Evolutionary conservation across 768 basidiomycete genomes (phyloP).

Genomic region (Serpula lacrymans): DNA sequence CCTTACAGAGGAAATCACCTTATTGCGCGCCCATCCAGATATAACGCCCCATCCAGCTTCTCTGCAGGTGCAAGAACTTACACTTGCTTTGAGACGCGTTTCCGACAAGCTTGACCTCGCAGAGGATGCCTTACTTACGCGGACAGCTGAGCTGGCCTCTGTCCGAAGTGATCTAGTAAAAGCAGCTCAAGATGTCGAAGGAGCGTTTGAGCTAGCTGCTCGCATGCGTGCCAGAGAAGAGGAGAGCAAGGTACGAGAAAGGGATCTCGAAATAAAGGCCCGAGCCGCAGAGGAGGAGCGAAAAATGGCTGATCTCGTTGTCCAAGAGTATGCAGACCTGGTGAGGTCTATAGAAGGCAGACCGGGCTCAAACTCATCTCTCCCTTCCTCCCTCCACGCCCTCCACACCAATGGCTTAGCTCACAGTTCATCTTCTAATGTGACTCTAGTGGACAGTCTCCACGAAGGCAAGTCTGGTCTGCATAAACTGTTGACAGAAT

Average conservation of each 20-base stretch:
- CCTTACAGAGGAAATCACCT: conserved; percentile 50
- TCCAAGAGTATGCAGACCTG: conserved; percentile 73
- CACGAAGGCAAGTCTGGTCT: conserved; percentile 47
- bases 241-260: conserved; percentile 44
- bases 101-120: conserved; percentile 65
- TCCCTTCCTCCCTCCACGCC: background rate
- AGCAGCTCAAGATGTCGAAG: conserved; percentile 41
- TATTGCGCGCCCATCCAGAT: conserved; percentile 54
- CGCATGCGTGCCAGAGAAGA: conserved; percentile 54
- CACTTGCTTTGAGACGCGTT: conserved; percentile 63
- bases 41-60: conserved; percentile 34
- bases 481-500: conserved; percentile 46
- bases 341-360: conserved; percentile 62
- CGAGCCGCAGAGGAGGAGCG: conserved; percentile 53
- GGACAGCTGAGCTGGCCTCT: conserved; percentile 45
- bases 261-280: conserved; percentile 44
- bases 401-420: conserved; percentile 11
- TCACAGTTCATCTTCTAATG: conserved; percentile 16
- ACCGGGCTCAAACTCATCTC: conserved; percentile 12
- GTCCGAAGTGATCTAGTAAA: conserved; percentile 41
- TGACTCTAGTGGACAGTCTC: conserved; percentile 34
- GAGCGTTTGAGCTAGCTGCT: conserved; percentile 54
- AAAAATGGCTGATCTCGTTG: conserved; percentile 59
- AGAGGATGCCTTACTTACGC: conserved; percentile 50
- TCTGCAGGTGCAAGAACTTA: conserved; percentile 49